Evolutionary conservation across 2,329 filamentous ascomycete species (phyloP).

Genomic region (Cercospora sp.): DNA sequence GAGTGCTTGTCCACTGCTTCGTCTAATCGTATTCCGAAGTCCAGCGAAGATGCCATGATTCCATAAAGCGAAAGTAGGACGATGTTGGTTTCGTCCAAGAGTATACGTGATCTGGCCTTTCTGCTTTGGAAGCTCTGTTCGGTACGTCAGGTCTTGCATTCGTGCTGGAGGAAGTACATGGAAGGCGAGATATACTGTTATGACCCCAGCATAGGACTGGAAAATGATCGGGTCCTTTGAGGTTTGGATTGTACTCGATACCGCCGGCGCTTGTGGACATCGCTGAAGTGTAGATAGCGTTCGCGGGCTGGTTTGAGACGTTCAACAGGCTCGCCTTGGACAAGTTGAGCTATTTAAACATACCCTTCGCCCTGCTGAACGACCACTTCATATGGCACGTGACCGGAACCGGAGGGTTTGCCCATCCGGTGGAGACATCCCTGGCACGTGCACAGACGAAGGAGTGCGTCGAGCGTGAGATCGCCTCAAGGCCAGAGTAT

Average conservation of each 20-base stretch:
- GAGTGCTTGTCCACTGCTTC: not conserved
- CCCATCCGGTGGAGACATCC: not conserved
- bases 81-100: conserved; percentile 5
- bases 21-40: conserved; percentile 4
- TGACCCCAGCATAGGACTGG: conserved; percentile 16
- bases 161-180: not conserved
- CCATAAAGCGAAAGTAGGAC: conserved; percentile 5
- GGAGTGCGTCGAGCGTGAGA: not conserved
- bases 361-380: not conserved
- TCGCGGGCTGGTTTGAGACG: not conserved
- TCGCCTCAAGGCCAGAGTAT: not conserved
- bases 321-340: not conserved
- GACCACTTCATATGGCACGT: not conserved
- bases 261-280: not conserved
- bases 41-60: conserved; percentile 2
- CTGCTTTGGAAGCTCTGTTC: conserved; percentile 10
- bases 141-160: not conserved
- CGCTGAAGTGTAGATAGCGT: not conserved
- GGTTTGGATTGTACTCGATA: conserved; percentile 14
- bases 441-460: not conserved
- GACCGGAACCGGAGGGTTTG: not conserved
- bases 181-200: not conserved
- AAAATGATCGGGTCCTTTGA: conserved; percentile 9
- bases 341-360: not conserved
- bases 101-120: conserved; percentile 12